Evolutionary conservation across 805 yeast species (phyloP).

Genomic region (Vanderwaltozyma yarrowii): DNA sequence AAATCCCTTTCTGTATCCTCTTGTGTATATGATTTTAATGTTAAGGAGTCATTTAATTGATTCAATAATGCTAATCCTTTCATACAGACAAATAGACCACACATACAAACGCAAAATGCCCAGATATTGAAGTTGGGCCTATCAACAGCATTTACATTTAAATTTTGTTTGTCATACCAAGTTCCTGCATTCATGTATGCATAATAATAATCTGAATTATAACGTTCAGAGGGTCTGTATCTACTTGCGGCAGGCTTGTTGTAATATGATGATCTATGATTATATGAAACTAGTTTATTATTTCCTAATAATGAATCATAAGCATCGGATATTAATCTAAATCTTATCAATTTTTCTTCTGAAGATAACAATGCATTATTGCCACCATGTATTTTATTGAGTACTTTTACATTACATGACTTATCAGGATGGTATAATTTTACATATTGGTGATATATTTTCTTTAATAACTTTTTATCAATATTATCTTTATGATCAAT

Average conservation of each 20-base stretch:
- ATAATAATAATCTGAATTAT: constrained; percentile 24
- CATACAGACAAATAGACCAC: constrained; percentile 31
- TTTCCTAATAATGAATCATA: constrained; percentile 46
- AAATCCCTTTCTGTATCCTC: constrained; percentile 34
- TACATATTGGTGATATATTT: constrained; percentile 49
- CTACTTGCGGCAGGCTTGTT: no score
- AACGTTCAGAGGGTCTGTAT: neutral
- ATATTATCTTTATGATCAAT: constrained; percentile 23
- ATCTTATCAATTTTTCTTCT: constrained; percentile 32
- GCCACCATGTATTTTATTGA: constrained; percentile 1
- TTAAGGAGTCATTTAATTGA: constrained; percentile 28
- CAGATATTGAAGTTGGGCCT: constrained; percentile 33
- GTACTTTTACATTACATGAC: constrained; percentile 13
- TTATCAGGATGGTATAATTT: constrained; percentile 79
- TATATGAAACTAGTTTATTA: no score
- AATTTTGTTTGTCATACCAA: constrained; percentile 49
- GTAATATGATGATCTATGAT: no score
- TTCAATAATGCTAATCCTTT: constrained; percentile 34
- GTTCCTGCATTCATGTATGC: constrained; percentile 52
- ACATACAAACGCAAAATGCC: constrained; percentile 31
- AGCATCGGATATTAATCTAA: constrained; percentile 48
- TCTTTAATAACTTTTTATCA: constrained; percentile 33
- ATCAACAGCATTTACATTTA: constrained; percentile 5
- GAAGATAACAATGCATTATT: constrained; percentile 8
- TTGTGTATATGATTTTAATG: constrained; percentile 26